Conservation (phyloP, 768 basidiomycete genomes). For the Fomitopsis pulvina region DNA sequence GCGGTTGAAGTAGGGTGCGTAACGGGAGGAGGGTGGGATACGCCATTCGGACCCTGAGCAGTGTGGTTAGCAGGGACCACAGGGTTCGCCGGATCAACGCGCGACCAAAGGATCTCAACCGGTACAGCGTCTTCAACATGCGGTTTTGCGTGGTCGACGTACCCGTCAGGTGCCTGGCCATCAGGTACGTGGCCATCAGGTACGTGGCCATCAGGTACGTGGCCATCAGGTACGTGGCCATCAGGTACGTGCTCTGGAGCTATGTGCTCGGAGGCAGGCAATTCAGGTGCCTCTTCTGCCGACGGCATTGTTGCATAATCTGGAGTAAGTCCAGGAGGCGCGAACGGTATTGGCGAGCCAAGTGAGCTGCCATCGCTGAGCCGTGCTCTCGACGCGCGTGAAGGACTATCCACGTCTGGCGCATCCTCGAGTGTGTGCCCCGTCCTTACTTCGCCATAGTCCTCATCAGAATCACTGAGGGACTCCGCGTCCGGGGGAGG, state of each 20-base stretch:
- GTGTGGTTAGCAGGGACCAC: constrained; percentile 27
- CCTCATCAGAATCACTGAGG: constrained; percentile 41
- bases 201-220: too few species aligned
- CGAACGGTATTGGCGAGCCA: not conserved
- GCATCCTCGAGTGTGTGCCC: not conserved
- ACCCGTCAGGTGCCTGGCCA: not conserved
- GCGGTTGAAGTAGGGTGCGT: not conserved
- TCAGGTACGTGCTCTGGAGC: too few species aligned
- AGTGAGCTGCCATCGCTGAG: constrained; percentile 9
- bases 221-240: too few species aligned
- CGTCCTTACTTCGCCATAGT: constrained; percentile 22
- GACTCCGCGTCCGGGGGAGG: constrained; percentile 40
- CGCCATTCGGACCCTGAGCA: constrained; percentile 3
- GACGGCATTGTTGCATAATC: not conserved
- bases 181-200: not conserved
- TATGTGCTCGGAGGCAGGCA: not conserved
- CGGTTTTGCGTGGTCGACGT: constrained; percentile 38
- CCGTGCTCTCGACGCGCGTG: not conserved
- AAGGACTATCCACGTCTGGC: not conserved
- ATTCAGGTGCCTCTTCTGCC: not conserved
- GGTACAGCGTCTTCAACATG: constrained; percentile 58
- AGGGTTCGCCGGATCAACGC: constrained; percentile 38
- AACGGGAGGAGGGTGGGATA: constrained; percentile 4
- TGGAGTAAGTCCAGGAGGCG: not conserved
- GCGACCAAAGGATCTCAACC: constrained; percentile 56